Evolutionary conservation across 2,329 filamentous ascomycete genomes (phyloP), one percentile per base, ranked within the genome.

Genomic region (Westerdykella sp.): DNA sequence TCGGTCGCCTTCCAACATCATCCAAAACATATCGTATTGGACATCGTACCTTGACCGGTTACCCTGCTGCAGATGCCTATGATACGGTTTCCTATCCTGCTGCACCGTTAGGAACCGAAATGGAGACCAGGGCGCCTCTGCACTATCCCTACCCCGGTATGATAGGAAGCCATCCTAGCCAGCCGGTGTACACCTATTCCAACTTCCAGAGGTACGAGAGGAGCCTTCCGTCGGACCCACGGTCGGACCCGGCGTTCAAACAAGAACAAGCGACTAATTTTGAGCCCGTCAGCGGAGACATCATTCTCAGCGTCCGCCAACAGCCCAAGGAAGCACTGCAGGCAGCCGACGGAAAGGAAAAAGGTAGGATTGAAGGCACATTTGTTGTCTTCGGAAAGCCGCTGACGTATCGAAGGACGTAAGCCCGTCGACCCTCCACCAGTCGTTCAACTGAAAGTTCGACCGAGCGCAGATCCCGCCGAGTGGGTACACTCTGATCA

Each of bases 371-470:
- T n/a, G n/a, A 35, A 7, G 7, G 14, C 39, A 44, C 22, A 39
- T 22, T 34, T 30, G 7, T 2, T 9, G 32, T 35, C 13, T 15
- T 15, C n/a, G 15, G n/a, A 32, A 32, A 5, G 30, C 4, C 7
- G 23, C 40, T 47, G 31, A 47, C 43, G 35, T 11, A 37, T 23
- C 38, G 15, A 62, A 86, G 85, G 87, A 59, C 83, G 88, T 53
- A 94, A 94, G 66, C 87, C 88, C 6, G 80, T 95, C 57, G 88
- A 95, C 63, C 88, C 90, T 40, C 88, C 88, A 11, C 88, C 88
- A 34, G 86, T 95, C 55, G 73, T 95, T 37, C 82, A 91, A 68
- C 75, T 95, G 37, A 67, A 69, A 65, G 78, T 81, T 44, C 68
- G 65, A 40, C 62, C 68, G 38, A 60, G 65, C 22, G 62, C 59